Conservation (phyloP, 352 stramenopile species). For the Phytophthora fragariae region DNA sequence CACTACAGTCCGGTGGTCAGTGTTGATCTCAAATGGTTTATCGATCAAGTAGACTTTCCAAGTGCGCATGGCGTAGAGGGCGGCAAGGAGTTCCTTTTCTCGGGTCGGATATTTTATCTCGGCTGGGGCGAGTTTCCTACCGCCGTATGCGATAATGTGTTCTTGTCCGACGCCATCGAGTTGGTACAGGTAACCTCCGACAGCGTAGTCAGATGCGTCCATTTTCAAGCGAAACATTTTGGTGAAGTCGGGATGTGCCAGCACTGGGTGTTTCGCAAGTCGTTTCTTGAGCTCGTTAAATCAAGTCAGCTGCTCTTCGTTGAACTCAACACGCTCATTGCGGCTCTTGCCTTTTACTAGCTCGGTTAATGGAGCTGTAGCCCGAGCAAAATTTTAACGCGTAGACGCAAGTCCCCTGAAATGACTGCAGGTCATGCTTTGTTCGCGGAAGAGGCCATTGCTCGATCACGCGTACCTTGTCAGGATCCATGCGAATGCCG, state of each 20-base stretch:
- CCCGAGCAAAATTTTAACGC: too few species aligned
- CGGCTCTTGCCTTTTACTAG: neutral
- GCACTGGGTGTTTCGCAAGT: neutral
- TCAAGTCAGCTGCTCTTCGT: neutral
- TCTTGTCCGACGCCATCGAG: too few species aligned
- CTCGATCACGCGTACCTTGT: neutral
- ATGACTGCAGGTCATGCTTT: neutral
- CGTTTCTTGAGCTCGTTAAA: conserved; percentile 1
- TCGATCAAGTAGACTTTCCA: too few species aligned
- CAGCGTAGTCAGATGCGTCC: too few species aligned
- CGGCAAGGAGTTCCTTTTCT: too few species aligned
- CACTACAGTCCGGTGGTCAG: neutral
- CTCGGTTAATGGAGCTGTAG: neutral
- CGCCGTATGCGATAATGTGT: too few species aligned
- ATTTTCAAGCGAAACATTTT: neutral
- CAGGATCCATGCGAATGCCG: neutral
- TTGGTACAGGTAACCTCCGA: too few species aligned
- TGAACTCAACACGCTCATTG: neutral
- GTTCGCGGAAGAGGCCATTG: conserved; percentile 3
- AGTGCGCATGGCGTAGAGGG: too few species aligned
- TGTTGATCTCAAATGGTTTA: too few species aligned
- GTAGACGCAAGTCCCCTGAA: too few species aligned
- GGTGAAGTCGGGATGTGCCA: conserved; percentile 1
- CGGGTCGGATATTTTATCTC: too few species aligned
- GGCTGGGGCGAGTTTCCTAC: too few species aligned